Evolutionary conservation across 768 basidiomycete genomes (phyloP).

Genomic region (Naganishia onofrii): DNA sequence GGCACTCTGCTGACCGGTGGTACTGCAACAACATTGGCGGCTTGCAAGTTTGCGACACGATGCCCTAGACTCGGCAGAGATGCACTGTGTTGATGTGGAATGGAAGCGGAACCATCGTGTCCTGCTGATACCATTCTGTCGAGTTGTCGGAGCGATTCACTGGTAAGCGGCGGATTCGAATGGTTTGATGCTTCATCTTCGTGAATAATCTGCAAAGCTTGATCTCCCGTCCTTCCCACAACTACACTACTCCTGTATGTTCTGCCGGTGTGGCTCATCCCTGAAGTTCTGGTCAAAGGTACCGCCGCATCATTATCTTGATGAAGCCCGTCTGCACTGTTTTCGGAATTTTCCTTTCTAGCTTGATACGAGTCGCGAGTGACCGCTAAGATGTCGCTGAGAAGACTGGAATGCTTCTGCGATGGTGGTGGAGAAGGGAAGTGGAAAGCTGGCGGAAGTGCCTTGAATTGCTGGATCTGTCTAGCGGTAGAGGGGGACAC

Average conservation of each 20-base stretch:
- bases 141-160: conserved; percentile 12
- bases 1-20: background rate
- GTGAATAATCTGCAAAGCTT: conserved; percentile 15
- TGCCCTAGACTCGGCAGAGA: background rate
- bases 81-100: background rate
- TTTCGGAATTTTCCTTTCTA: background rate
- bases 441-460: conserved; percentile 13
- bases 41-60: background rate
- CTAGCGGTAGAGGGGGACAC: background rate
- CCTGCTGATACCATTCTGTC: background rate
- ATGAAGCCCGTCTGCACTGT: background rate
- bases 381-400: conserved; percentile 24
- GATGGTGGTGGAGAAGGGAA: conserved; percentile 28
- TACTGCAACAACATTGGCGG: background rate
- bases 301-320: background rate
- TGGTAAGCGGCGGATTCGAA: background rate
- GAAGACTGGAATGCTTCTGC: conserved; percentile 27
- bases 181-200: background rate
- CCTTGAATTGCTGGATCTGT: conserved; percentile 18
- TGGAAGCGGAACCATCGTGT: background rate
- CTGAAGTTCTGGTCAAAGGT: background rate
- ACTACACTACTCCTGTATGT: background rate
- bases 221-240: background rate
- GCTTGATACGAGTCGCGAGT: conserved; percentile 22
- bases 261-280: background rate